A percentile compares a stretch with the other conserved stretches of the same genome.
Conservation (phyloP, 257 asterid genomes). For the Verbena officinalis region DNA sequence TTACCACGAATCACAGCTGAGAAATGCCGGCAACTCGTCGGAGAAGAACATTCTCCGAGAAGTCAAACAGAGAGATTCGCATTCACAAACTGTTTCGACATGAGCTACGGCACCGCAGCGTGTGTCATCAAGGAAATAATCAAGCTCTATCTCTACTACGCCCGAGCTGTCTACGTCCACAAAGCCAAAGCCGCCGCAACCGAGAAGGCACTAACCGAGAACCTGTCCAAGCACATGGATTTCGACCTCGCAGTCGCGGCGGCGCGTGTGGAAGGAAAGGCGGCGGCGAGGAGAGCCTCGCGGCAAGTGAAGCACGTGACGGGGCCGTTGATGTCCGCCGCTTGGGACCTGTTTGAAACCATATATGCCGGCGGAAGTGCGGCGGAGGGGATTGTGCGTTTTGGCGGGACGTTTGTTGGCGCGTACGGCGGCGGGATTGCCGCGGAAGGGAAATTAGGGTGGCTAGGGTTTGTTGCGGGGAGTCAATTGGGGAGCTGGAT, state of each 20-base stretch:
- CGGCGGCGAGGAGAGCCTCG: conserved; percentile 41
- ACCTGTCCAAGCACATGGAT: conserved; percentile 31
- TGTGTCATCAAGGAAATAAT: conserved; percentile 51
- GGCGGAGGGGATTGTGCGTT: conserved; percentile 49
- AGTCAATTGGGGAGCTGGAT: conserved; percentile 67
- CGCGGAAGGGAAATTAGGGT: conserved; percentile 53
- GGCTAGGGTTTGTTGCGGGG: conserved; percentile 62
- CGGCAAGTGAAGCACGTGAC: conserved; percentile 44
- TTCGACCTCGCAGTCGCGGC: conserved; percentile 32
- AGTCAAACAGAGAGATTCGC: conserved; percentile 49
- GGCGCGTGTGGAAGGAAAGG: conserved; percentile 46
- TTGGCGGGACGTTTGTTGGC: conserved; percentile 47
- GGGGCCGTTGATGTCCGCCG: conserved; percentile 53
- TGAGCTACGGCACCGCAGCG: conserved; percentile 52
- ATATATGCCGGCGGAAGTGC: conserved; percentile 46
- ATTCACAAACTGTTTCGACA: conserved; percentile 54
- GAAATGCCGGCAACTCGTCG: conserved; percentile 50
- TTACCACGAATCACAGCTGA: conserved; percentile 42
- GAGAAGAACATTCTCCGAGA: conserved; percentile 39
- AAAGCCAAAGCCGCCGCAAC: conserved; percentile 43
- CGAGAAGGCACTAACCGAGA: conserved; percentile 32
- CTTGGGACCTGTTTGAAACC: conserved; percentile 62
- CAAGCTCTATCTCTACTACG: conserved; percentile 47
- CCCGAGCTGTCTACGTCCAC: conserved; percentile 52
- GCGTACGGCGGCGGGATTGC: conserved; percentile 50